A percentile compares a stretch with the other conserved stretches of the same genome.
phyloP scores from a whole-genome alignment of 2,329 filamentous ascomycete genomes.

The Bipolaris bicolor region DNA sequence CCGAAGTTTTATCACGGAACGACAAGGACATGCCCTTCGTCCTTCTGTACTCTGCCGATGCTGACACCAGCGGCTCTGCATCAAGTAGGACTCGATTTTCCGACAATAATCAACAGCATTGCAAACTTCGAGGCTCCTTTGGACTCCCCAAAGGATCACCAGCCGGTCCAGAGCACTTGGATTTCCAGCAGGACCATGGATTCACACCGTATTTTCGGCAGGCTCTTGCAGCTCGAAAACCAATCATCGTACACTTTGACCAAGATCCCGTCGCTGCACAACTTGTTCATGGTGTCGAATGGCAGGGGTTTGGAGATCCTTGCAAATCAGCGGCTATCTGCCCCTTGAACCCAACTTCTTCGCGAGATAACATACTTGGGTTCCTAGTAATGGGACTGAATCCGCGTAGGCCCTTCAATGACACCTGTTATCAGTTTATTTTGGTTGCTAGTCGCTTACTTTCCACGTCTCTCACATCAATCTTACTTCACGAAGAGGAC shows the following conservation, averaged over 20 bases:
- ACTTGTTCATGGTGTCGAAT: slow-evolving; percentile 39
- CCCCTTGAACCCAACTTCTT: slow-evolving; percentile 46
- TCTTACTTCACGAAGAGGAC: slow-evolving; percentile 50
- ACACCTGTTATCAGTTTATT: slow-evolving; percentile 50
- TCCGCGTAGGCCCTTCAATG: slow-evolving; percentile 47
- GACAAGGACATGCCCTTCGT: slow-evolving; percentile 54
- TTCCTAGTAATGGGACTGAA: slow-evolving; percentile 51
- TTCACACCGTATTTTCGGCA: slow-evolving; percentile 38
- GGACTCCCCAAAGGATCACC: slow-evolving; percentile 27
- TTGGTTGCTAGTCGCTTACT: slow-evolving; percentile 45
- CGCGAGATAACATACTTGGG: slow-evolving; percentile 43
- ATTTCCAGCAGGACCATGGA: slow-evolving; percentile 25
- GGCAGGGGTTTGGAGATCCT: slow-evolving; percentile 44
- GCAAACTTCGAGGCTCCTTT: slow-evolving; percentile 32
- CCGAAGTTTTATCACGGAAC: slow-evolving; percentile 72
- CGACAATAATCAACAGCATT: slow-evolving; percentile 20
- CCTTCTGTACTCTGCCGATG: slow-evolving; percentile 34
- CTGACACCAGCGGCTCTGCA: slow-evolving; percentile 8
- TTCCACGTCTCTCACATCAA: slow-evolving; percentile 48
- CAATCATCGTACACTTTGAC: slow-evolving; percentile 37
- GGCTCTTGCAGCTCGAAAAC: slow-evolving; percentile 34
- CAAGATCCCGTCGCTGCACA: slow-evolving; percentile 33
- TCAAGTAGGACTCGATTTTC: slow-evolving; percentile 16
- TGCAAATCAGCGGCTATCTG: slow-evolving; percentile 44
- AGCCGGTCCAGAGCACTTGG: slow-evolving; percentile 28